Conservation (phyloP, 2,329 filamentous ascomycete species). For the Malbranchea cinnamomea region DNA sequence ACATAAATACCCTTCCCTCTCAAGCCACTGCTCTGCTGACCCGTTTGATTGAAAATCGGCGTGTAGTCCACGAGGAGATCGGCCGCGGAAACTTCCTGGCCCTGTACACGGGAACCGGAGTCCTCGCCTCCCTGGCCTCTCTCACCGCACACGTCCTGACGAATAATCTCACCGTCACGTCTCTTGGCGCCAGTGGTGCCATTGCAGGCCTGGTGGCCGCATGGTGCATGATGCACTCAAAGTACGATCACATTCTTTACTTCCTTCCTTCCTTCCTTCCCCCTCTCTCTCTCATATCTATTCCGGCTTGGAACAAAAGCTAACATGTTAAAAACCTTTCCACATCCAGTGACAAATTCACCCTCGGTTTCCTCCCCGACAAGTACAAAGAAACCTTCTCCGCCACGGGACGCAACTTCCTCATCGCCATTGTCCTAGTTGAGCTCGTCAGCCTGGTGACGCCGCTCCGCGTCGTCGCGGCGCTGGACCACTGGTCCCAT, state of each 20-base stretch:
- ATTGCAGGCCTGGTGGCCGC: constrained; percentile 36
- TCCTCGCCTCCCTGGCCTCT: constrained; percentile 32
- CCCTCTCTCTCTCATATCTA: neutral
- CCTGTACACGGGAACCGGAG: constrained; percentile 35
- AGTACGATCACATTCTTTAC: constrained; percentile 18
- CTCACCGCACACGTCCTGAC: constrained; percentile 30
- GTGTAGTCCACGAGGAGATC: constrained; percentile 39
- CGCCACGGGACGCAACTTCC: constrained; percentile 25
- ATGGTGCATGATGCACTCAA: constrained; percentile 32
- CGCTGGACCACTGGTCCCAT: constrained; percentile 29
- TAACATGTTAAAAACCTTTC: neutral
- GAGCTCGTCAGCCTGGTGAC: constrained; percentile 22
- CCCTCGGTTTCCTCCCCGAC: constrained; percentile 26
- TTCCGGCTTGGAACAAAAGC: constrained; percentile 3
- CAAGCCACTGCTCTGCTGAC: no score
- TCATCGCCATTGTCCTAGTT: constrained; percentile 21
- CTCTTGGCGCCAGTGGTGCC: constrained; percentile 37
- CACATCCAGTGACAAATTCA: constrained; percentile 23
- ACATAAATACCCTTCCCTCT: constrained; percentile 4
- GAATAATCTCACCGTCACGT: constrained; percentile 29
- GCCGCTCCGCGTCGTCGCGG: constrained; percentile 17
- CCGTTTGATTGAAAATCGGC: constrained; percentile 2
- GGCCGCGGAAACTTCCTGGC: constrained; percentile 41
- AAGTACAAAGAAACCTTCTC: constrained; percentile 27
- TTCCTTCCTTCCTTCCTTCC: neutral